Evolutionary conservation across 1,139 yeast species (phyloP).

Genomic region (Sugiyamaella sp.): DNA sequence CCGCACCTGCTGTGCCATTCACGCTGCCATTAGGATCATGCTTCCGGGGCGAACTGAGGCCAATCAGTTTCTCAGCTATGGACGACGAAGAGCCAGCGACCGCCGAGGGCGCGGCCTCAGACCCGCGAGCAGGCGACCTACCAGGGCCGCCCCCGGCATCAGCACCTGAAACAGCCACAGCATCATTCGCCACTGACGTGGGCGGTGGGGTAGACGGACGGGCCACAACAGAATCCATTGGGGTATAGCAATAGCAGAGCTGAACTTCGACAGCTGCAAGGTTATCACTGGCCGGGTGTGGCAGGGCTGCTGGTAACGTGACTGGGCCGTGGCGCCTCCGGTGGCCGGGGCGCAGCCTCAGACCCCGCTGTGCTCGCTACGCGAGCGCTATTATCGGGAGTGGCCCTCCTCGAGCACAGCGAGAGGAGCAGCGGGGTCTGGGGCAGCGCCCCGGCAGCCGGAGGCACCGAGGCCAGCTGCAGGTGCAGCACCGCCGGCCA

Average conservation of each 20-base stretch:
- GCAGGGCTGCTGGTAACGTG: constrained; percentile 1
- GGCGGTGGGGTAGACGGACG: constrained; percentile 7
- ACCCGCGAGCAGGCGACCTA: not conserved
- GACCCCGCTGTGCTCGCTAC: constrained; percentile 1
- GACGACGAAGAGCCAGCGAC: too few relatives aligned
- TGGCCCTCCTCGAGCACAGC: not conserved
- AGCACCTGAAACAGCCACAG: not conserved
- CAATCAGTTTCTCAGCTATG: not conserved
- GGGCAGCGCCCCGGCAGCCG: constrained; percentile 2
- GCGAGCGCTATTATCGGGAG: not conserved
- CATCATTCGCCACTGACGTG: not conserved
- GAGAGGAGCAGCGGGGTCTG: not conserved
- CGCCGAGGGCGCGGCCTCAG: not conserved
- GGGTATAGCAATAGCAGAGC: not conserved
- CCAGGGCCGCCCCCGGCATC: not conserved
- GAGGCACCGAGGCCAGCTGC: not conserved
- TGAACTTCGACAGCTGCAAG: too few relatives aligned
- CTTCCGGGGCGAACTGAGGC: constrained; percentile 7
- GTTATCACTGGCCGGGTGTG: not conserved
- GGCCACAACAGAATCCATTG: not conserved
- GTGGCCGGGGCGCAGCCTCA: not conserved
- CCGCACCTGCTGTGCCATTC: not conserved
- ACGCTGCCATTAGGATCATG: not conserved
- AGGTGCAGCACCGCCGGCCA: too few relatives aligned
- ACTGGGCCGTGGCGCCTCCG: not conserved